Conservation (phyloP, 306 rosid species). For the Cicer pinnatifidum region DNA sequence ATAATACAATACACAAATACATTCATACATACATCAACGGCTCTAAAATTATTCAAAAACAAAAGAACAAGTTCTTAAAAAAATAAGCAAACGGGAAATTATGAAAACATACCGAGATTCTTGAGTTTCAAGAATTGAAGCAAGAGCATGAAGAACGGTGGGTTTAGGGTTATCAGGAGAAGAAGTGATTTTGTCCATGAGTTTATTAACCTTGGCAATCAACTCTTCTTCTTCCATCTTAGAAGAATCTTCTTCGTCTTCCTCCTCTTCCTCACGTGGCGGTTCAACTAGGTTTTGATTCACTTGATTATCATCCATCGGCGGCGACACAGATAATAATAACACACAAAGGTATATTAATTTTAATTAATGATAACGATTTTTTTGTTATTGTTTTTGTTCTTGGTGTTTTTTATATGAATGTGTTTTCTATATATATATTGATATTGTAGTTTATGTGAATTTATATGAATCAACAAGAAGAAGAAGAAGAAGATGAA, state of each 20-base stretch:
- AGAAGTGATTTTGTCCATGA: conserved; percentile 79
- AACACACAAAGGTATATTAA: neutral
- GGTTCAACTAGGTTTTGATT: conserved; percentile 41
- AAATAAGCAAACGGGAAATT: neutral
- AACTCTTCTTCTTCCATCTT: conserved; percentile 83
- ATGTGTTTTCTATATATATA: neutral
- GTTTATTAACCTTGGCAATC: conserved; percentile 69
- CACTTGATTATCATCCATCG: conserved; percentile 44
- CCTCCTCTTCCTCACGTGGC: conserved; percentile 65
- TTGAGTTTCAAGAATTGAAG: conserved; percentile 79
- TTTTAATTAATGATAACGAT: neutral
- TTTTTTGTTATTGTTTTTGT: neutral
- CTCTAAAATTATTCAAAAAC: neutral
- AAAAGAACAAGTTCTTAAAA: neutral
- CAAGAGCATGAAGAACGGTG: conserved; percentile 78
- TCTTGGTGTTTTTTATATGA: neutral
- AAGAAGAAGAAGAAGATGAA: neutral
- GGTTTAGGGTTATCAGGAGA: conserved; percentile 81
- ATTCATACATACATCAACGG: neutral
- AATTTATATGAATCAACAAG: no score
- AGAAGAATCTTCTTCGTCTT: conserved; percentile 32
- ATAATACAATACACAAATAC: neutral
- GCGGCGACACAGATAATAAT: neutral
- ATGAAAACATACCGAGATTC: conserved; percentile 61
- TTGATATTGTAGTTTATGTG: no score